Conservation (phyloP, 306 rosid species). For the Glycine tomentella region DNA sequence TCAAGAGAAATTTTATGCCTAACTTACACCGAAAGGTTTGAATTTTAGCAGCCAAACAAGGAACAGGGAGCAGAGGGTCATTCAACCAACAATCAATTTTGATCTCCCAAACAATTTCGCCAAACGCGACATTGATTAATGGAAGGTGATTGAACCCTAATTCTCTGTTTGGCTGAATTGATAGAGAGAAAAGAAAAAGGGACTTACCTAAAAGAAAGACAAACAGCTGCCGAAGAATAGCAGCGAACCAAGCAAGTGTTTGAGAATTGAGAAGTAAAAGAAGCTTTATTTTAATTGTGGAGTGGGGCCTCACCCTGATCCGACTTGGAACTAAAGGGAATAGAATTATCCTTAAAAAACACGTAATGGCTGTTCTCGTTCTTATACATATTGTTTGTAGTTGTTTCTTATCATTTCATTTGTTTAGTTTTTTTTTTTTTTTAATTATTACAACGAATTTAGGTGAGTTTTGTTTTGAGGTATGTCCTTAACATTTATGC, state of each 20-base stretch:
- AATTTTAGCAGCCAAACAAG: constrained; percentile 35
- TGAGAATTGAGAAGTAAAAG: constrained; percentile 19
- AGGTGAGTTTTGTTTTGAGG: not conserved
- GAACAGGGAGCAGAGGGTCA: not conserved
- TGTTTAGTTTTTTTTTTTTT: not conserved
- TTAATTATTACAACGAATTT: too few relatives aligned
- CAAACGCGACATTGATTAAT: not conserved
- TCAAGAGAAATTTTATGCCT: constrained; percentile 6
- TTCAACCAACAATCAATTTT: constrained; percentile 7
- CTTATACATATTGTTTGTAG: too few relatives aligned
- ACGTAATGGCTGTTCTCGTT: too few relatives aligned
- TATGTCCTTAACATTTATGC: too few relatives aligned
- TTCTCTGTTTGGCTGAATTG: constrained; percentile 43
- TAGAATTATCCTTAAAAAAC: too few relatives aligned
- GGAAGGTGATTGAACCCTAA: constrained; percentile 40
- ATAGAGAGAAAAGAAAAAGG: not conserved
- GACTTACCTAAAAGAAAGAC: constrained; percentile 39
- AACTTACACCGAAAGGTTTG: constrained; percentile 10
- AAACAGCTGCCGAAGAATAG: constrained; percentile 46
- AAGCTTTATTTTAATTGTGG: not conserved
- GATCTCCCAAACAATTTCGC: not conserved
- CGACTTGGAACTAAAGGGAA: not conserved
- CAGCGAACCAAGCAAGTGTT: constrained; percentile 16
- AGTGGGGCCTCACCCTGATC: not conserved
- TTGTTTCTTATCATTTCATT: too few relatives aligned